These are phyloP conservation scores for Helicostylum pulchrum DNA, from an alignment of 192 early-diverging fungal species.

Conservation along the genomic window DNA sequence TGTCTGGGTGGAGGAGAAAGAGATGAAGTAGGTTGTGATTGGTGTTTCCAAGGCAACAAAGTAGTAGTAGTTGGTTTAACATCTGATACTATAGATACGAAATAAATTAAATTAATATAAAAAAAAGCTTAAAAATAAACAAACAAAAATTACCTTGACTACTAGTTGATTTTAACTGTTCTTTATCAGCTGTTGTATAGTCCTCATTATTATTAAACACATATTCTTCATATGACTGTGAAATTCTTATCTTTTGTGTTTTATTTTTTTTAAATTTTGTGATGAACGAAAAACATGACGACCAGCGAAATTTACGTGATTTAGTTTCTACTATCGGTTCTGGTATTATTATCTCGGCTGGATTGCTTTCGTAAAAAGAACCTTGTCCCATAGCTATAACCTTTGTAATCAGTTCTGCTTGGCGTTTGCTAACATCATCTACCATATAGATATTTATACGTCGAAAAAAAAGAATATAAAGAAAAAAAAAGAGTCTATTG, in stretches of 20 bases:
- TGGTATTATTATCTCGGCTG: background rate
- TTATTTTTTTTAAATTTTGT: conserved; percentile 15
- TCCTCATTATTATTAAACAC: background rate
- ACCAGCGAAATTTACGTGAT: conserved; percentile 16
- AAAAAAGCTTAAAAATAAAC: background rate
- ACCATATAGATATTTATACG: background rate
- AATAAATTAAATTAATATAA: background rate
- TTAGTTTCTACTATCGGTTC: background rate
- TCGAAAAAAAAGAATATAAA: background rate
- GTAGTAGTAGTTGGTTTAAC: background rate
- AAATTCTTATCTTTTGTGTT: conserved; percentile 7
- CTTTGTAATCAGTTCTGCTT: background rate
- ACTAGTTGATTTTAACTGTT: background rate
- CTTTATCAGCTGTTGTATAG: background rate
- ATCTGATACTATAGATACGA: background rate
- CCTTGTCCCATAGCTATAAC: background rate
- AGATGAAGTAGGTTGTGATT: background rate
- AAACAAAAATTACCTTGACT: background rate
- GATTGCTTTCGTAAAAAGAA: background rate
- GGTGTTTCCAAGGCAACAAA: too few relatives aligned
- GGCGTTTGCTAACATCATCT: background rate
- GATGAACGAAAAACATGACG: conserved; percentile 16
- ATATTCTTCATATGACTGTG: conserved; percentile 8
- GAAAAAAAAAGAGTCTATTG: background rate
- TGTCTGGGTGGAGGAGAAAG: conserved; percentile 20